Base-by-base conservation (phyloP, 176 grass and related monocot species). In the Sorghum bicolor region DNA sequence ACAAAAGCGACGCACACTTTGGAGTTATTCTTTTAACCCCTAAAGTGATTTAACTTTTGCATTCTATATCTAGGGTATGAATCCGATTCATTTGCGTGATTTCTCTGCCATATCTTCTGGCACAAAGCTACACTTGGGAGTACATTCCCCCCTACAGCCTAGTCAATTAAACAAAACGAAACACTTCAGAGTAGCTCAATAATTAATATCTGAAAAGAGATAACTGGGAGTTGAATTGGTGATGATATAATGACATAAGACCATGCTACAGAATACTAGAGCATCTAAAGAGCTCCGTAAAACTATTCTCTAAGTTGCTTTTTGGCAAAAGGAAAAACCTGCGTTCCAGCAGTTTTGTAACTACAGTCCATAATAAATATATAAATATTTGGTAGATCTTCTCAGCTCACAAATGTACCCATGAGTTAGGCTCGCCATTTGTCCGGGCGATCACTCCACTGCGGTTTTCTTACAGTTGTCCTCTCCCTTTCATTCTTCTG, bases 21-120 rank as follows among this genome's bases (percentile, higher is more conserved):
- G 40, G 14, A 26, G 55, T 5, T 47, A 52, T 64, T 72, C 67
- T 79, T 79, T 79, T 47, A 64, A 25, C 19, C 84, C 53, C 60
- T 86, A 86, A 86, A 86, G 84, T 16, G 25, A 86, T 9, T 80
- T 74, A 65, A 12, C 77, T 86, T 86, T 74, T 86, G 5, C 84
- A 66, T 86, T 86, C 84, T 74, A 74, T 74, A 86, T 73, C 20
- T 86, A 53, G 33, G 17, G 43, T 36, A 20, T 33, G 84, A 74
- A 80, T 80, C 84, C 65, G 84, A 86, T 86, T 74, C 77, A 80
- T 86, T 38, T 80, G 58, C 31, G 62, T 73, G 72, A 67, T 66
- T 74, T 80, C 69, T 31, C 16, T 2, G 2, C 69, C 84, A 80
- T 57, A 86, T 74, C 69, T 86, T 86, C 67, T 43, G 40, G 77